phyloP scores from a whole-genome alignment of 2,329 filamentous ascomycete genomes.

The Lachnellula occidentalis region DNA sequence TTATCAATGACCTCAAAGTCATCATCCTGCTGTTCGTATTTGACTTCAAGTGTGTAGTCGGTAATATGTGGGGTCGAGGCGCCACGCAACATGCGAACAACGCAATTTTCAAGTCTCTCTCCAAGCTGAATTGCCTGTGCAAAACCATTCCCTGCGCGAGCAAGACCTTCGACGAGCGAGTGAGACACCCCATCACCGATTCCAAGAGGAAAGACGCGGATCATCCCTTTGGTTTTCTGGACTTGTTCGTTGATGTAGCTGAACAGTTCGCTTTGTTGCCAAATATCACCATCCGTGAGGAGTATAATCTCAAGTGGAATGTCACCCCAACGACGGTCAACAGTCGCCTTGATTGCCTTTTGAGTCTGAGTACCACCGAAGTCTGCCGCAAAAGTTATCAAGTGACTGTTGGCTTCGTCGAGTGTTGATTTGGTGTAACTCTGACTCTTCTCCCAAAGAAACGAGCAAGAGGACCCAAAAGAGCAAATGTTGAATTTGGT shows the following conservation, averaged over 20 bases:
- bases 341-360: conserved; percentile 38
- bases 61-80: conserved; percentile 60
- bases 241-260: conserved; percentile 40
- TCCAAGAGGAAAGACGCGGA: conserved; percentile 51
- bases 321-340: conserved; percentile 39
- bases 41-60: conserved; percentile 59
- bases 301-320: conserved; percentile 49
- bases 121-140: conserved; percentile 54
- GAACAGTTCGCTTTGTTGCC: conserved; percentile 41
- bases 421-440: conserved; percentile 42
- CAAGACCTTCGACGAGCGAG: conserved; percentile 49
- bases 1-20: conserved; percentile 61
- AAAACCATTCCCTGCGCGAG: conserved; percentile 51
- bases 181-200: conserved; percentile 48
- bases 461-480: conserved; percentile 47
- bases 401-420: conserved; percentile 38
- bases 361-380: conserved; percentile 52
- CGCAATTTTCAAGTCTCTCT: conserved; percentile 63
- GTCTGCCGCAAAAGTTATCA: conserved; percentile 39
- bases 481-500: conserved; percentile 67
- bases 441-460: conserved; percentile 44
- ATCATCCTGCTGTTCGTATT: conserved; percentile 45
- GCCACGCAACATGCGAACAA: conserved; percentile 70
- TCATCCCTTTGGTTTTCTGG: conserved; percentile 35
- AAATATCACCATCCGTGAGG: conserved; percentile 52